Evolutionary conservation across 352 stramenopile genomes (phyloP).

Genomic region (Globisporangium polare): DNA sequence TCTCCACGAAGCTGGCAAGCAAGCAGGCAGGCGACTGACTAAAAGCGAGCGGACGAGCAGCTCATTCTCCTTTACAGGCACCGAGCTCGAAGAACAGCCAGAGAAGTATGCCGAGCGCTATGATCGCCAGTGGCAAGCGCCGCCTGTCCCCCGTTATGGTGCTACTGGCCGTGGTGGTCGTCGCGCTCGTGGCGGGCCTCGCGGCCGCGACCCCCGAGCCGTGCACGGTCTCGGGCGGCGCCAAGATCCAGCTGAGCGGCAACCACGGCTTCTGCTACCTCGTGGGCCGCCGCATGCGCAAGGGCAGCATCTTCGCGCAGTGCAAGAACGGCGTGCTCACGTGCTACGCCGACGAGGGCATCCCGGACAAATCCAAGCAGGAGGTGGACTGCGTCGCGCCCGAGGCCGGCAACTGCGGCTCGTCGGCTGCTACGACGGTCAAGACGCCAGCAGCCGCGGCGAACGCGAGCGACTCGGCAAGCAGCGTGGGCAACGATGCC

Average conservation of each 20-base stretch:
- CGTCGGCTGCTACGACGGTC: conserved; percentile 3
- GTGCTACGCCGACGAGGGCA: conserved; percentile 40
- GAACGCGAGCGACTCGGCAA: conserved; percentile 9
- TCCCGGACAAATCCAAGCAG: conserved; percentile 33
- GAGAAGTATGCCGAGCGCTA: neutral
- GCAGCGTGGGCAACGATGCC: neutral
- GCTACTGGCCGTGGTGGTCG: conserved; percentile 1
- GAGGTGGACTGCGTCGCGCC: conserved; percentile 27
- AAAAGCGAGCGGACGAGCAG: neutral
- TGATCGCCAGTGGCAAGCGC: neutral
- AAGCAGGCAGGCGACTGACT: neutral
- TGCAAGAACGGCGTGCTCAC: conserved; percentile 31
- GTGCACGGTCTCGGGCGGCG: conserved; percentile 27
- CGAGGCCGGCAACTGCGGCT: conserved; percentile 28
- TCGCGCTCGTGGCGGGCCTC: neutral
- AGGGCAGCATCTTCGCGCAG: conserved; percentile 31
- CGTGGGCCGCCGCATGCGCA: conserved; percentile 37
- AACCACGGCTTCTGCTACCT: conserved; percentile 47
- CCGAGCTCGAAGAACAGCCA: neutral
- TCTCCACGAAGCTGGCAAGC: neutral
- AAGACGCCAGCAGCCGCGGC: conserved; percentile 4
- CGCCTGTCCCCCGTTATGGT: neutral
- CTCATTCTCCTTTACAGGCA: neutral
- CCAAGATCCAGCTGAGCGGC: conserved; percentile 27
- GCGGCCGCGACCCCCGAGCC: conserved; percentile 5